Base-by-base conservation (phyloP, 2,329 filamentous ascomycete species). In the Drechslerella coelobrocha region DNA sequence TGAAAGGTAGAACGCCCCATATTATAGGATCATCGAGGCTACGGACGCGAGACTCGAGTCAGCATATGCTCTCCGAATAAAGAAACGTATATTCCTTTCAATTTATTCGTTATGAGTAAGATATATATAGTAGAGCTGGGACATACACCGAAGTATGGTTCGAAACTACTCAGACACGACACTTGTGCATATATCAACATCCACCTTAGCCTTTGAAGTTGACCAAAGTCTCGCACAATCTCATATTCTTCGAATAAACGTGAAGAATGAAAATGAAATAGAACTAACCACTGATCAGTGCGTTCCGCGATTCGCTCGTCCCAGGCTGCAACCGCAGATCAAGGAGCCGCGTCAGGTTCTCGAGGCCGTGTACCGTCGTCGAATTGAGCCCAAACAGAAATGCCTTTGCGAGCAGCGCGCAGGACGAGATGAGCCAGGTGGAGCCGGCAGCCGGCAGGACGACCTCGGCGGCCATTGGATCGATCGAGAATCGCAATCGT, bases 21-120 rank as follows among this genome's bases (percentile, higher is more conserved):
- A 97, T 87, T 66, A 97, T 81, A 24, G 94, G 94, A 80, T 99
- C 94, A 80, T 99, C 94, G 75, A 97, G 81, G 68, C 93, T 97
- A 78, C 73, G 75, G 31, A 50, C 55, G 43, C 53, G 21, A 54
- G 61, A 75, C 62, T 63, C 71, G 73, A 72, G 73, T 65, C 72
- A 61, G 65, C 77, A 77, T 76, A 78, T 77, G 72, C 66, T 52
- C 53, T 34, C 73, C 29, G 29, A 31, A 31, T 74, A 55, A 59
- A 43, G 39, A 27, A 56, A 48, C 9, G 21, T 65, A 71, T 65
- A 60, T 51, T 54, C 51, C 68, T 75, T 66, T 71, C 78, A 79
- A 45, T 9, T 21, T 37, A 12, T 63, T 29, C n/a, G 24, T 26
- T 27, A 14, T n/a, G 43, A n/a, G 6, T 21, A 21, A 17, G 27